Evolutionary conservation across 2,329 filamentous ascomycete species (phyloP), one percentile per base, ranked within the genome.

Genomic region (Pestalotiopsis sp.): DNA sequence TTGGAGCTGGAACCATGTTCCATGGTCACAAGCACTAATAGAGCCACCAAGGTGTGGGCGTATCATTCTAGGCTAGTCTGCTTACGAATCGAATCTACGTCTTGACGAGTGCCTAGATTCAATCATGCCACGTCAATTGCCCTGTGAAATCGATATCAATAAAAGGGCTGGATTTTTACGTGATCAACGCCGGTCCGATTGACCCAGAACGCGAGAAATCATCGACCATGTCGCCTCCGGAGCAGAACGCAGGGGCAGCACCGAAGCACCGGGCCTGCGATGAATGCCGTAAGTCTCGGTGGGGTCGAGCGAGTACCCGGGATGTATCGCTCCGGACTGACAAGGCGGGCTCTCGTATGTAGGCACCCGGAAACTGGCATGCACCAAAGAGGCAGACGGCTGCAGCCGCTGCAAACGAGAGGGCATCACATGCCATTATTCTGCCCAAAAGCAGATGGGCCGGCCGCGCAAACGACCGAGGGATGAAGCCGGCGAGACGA

Each of bases 371-470:
- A 92, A 92, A 75, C 84, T 91, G 61, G 89, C 89, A 60, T 92
- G 90, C 77, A 86, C 87, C 56, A 91, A 91, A 74, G 87, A 91
- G 72, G 76, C 82, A 1, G 83, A 86, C 66, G 88, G 88, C 68
- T 92, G 90, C 76, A 79, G 82, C 7, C 85, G 90, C 68, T 92
- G 90, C 75, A 82, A 80, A 67, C 83, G 82, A 68, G 89, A 91
- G 72, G 83, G 82, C 68, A 85, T 90, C 57, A 67, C 70, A 57
- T 92, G 90, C 74, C 82, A 88, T 71, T 92, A 91, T 78, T 91
- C 89, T 7, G 81, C 84, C 13, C 90, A 91, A 76, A 91, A 91
- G 78, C 87, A 82, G 56, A 91, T 91, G 89, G 90, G 90, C 3
- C 83, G 90, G 57, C 90, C 90, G 25, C 82, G 88, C 67, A 91